phyloP scores from a whole-genome alignment of 1,284 basidiomycete genomes.

The Phellopilus nigrolimitatus region DNA sequence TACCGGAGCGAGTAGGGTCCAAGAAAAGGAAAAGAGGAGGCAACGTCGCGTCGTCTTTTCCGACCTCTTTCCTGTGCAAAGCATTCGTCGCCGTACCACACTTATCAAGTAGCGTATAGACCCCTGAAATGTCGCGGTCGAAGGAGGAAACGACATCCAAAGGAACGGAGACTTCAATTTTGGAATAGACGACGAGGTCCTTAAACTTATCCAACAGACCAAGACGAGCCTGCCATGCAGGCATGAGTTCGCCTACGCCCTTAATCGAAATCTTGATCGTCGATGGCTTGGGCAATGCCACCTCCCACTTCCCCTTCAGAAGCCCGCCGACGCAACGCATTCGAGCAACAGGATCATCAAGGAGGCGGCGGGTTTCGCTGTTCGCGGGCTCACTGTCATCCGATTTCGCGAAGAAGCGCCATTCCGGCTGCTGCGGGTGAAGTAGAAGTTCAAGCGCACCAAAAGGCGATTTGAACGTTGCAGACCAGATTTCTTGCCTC shows the following conservation, averaged over 20 bases:
- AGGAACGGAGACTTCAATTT: conserved; percentile 59
- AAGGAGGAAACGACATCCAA: conserved; percentile 46
- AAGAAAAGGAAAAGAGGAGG: conserved; percentile 79
- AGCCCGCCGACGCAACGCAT: conserved; percentile 56
- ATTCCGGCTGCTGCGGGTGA: conserved; percentile 75
- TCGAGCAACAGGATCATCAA: conserved; percentile 78
- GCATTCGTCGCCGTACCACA: conserved; percentile 88
- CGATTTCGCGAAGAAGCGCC: conserved; percentile 79
- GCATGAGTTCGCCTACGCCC: conserved; percentile 68
- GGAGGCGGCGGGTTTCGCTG: conserved; percentile 69
- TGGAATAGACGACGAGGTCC: conserved; percentile 64
- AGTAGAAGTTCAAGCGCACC: conserved; percentile 77
- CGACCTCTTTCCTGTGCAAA: conserved; percentile 65
- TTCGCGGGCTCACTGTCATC: conserved; percentile 70
- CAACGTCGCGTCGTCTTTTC: conserved; percentile 39
- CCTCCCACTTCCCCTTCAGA: conserved; percentile 75
- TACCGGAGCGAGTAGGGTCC: conserved; percentile 79
- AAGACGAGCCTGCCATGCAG: conserved; percentile 81
- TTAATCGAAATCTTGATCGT: conserved; percentile 57
- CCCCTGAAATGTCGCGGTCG: conserved; percentile 79
- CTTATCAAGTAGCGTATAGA: conserved; percentile 74
- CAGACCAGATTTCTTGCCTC: conserved; percentile 86
- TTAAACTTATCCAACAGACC: conserved; percentile 70
- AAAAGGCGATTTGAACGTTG: conserved; percentile 67
- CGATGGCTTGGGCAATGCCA: conserved; percentile 67